These are phyloP conservation scores for Carex parvula DNA, from an alignment of 176 grass and related monocot species.

Conservation along the genomic window DNA sequence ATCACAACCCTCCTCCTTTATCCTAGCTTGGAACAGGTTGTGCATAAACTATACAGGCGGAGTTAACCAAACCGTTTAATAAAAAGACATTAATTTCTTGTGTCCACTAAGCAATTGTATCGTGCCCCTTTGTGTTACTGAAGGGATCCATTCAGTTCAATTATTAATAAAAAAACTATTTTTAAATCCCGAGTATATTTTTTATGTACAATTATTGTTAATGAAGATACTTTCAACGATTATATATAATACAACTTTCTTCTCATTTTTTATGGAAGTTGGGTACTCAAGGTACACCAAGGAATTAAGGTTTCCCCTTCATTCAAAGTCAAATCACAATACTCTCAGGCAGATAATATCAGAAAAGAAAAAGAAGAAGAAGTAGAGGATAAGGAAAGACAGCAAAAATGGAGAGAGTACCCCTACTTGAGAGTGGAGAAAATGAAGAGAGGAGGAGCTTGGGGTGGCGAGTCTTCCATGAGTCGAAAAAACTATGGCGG, in stretches of 20 bases:
- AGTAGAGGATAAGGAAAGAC: background rate
- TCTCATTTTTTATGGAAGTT: background rate
- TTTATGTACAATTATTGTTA: too few species aligned
- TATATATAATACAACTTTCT: too few species aligned
- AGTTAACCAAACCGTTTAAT: too few species aligned
- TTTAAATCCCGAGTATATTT: background rate
- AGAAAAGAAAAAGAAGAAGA: too few species aligned
- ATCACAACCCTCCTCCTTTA: too few species aligned
- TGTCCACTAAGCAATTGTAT: background rate
- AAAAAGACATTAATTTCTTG: too few species aligned
- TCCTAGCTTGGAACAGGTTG: too few species aligned
- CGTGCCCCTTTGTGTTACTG: background rate
- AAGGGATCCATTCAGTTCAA: background rate
- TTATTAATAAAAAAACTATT: background rate
- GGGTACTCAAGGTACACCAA: background rate
- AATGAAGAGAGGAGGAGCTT: background rate
- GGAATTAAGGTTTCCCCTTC: background rate
- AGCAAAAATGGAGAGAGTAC: background rate
- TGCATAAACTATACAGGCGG: too few species aligned
- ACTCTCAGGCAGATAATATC: background rate
- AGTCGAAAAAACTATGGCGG: slow-evolving; percentile 46
- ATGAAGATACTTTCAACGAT: too few species aligned
- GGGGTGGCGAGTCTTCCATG: slow-evolving; percentile 37
- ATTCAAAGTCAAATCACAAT: background rate
- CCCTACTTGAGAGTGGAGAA: background rate